Evolutionary conservation across 2,329 filamentous ascomycete genomes (phyloP).

Genomic region (Corynespora cassiicola): DNA sequence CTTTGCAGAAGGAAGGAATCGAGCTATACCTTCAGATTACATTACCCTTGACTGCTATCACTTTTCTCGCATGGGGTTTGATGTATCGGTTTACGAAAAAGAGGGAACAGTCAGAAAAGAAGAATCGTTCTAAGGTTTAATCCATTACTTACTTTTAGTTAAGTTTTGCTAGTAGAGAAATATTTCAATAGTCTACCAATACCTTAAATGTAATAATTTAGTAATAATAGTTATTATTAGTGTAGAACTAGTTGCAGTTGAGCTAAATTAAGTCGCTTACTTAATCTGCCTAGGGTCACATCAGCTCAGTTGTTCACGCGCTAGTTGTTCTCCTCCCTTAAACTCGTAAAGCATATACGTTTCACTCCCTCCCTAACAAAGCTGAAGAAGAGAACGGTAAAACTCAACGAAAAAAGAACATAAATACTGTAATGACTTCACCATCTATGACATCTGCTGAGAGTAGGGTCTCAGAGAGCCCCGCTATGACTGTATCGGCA

Average conservation of each 20-base stretch:
- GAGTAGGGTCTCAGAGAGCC: too few relatives aligned
- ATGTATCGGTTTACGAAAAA: slow-evolving; percentile 39
- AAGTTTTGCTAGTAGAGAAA: neutral
- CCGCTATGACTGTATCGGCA: too few relatives aligned
- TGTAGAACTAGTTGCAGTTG: too few relatives aligned
- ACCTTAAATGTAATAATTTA: neutral
- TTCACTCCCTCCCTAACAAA: too few relatives aligned
- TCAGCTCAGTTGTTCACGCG: too few relatives aligned
- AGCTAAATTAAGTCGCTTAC: too few relatives aligned
- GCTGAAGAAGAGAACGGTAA: slow-evolving; percentile 1
- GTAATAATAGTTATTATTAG: neutral
- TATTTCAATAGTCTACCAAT: neutral
- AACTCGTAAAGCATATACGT: too few relatives aligned
- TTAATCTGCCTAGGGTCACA: too few relatives aligned
- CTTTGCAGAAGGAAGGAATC: slow-evolving; percentile 21
- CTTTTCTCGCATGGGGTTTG: slow-evolving; percentile 41
- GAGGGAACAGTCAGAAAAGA: slow-evolving; percentile 1
- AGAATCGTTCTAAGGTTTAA: neutral
- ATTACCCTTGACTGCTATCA: slow-evolving; percentile 43
- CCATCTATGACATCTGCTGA: too few relatives aligned
- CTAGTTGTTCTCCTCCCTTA: too few relatives aligned
- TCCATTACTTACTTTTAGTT: neutral
- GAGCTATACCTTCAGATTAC: slow-evolving; percentile 41
- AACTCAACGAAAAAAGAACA: neutral
- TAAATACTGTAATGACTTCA: neutral